Percentiles rank a stretch among this genome's conserved stretches.
Evolutionary conservation across 345 rosid genomes (phyloP).

Genomic region (Populus tremula): DNA sequence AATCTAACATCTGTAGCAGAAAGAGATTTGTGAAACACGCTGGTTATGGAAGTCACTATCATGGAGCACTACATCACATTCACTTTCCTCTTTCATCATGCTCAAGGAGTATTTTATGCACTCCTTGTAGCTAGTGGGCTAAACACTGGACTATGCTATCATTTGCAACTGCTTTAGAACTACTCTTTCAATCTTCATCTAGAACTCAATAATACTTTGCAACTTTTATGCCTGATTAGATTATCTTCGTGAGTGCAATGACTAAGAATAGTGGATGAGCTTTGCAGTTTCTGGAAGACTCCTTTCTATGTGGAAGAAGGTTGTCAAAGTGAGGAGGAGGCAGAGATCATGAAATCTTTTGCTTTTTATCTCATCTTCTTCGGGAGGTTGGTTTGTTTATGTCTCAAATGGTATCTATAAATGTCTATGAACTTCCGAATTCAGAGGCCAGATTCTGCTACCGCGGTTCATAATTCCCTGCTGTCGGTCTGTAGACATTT

Average conservation of each 20-base stretch:
- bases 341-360: background rate
- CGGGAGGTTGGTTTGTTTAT: background rate
- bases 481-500: background rate
- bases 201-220: background rate
- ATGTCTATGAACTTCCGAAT: background rate
- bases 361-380: background rate
- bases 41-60: constrained; percentile 8
- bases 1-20: background rate
- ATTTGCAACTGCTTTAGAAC: background rate
- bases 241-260: background rate
- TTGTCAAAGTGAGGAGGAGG: background rate
- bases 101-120: constrained; percentile 4
- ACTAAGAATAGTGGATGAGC: background rate
- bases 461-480: too few relatives aligned
- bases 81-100: background rate
- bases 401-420: background rate
- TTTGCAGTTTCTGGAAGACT: background rate
- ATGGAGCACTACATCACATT: background rate
- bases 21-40: too few relatives aligned
- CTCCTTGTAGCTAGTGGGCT: background rate
- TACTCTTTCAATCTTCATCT: background rate
- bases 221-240: too few relatives aligned
- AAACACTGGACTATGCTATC: background rate
- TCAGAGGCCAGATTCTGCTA: background rate
- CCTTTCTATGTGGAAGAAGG: background rate